These are phyloP conservation scores for Pseudogymnoascus sp. DNA, from an alignment of 2,329 filamentous ascomycete genomes.

Conservation along the genomic window DNA sequence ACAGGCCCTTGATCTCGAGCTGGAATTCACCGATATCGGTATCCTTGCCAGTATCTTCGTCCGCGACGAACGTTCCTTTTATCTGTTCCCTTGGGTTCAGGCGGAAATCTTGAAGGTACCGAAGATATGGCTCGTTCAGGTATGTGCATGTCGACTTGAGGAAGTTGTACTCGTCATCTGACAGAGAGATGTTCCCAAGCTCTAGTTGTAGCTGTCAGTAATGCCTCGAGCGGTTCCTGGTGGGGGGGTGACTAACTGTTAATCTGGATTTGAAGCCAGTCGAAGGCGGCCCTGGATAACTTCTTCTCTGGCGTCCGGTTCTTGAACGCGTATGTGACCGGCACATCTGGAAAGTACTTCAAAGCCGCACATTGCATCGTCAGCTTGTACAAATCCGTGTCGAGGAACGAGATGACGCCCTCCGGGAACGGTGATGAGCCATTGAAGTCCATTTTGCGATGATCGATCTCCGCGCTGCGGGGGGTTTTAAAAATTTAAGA, in stretches of 20 bases:
- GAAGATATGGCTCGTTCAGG: slow-evolving; percentile 66
- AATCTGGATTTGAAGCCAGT: slow-evolving; percentile 79
- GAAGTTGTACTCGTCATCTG: slow-evolving; percentile 70
- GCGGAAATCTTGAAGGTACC: slow-evolving; percentile 72
- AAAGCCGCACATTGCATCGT: slow-evolving; percentile 98
- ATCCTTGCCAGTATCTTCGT: slow-evolving; percentile 50
- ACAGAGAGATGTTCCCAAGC: slow-evolving; percentile 72
- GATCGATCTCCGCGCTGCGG: not conserved
- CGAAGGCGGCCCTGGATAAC: slow-evolving; percentile 71
- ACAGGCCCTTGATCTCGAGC: slow-evolving; percentile 70
- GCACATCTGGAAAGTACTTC: slow-evolving; percentile 76
- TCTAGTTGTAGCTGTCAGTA: slow-evolving; percentile 41
- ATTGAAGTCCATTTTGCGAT: slow-evolving; percentile 51
- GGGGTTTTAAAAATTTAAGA: not conserved
- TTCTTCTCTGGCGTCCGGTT: slow-evolving; percentile 94
- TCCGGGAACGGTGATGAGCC: slow-evolving; percentile 59
- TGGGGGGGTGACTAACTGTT: slow-evolving; percentile 47
- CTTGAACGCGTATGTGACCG: slow-evolving; percentile 87
- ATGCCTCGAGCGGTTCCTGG: not conserved
- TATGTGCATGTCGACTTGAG: slow-evolving; percentile 73
- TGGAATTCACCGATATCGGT: slow-evolving; percentile 65
- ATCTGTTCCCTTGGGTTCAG: slow-evolving; percentile 77
- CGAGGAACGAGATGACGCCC: slow-evolving; percentile 73
- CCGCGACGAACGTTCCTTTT: slow-evolving; percentile 45
- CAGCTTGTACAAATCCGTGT: slow-evolving; percentile 78